Conservation (phyloP, 208 protist species). For the Naegleria lovaniensis region DNA sequence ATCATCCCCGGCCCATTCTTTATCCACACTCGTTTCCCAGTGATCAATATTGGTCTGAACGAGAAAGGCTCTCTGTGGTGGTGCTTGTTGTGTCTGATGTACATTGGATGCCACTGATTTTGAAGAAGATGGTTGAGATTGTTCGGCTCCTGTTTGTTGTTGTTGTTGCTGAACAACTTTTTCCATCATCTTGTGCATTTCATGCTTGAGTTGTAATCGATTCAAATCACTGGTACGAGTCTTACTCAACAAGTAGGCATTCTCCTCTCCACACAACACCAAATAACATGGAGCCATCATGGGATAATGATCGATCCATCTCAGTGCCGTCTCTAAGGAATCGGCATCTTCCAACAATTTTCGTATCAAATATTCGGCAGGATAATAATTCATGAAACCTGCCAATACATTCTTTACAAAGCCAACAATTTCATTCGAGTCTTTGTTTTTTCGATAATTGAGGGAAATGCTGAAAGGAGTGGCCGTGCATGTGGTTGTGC, state of each 20-base stretch:
- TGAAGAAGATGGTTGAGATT: background rate
- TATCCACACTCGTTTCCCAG: background rate
- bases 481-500: background rate
- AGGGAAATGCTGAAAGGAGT: background rate
- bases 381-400: background rate
- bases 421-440: background rate
- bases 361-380: background rate
- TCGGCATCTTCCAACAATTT: background rate
- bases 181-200: background rate
- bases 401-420: background rate
- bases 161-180: too few species aligned
- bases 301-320: background rate
- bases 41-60: constrained; percentile 22
- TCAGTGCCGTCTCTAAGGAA: background rate
- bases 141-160: background rate
- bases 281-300: constrained; percentile 8
- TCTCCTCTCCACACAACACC: background rate
- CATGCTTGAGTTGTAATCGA: background rate
- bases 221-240: background rate
- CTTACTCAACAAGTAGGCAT: background rate
- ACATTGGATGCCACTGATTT: too few species aligned
- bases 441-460: background rate
- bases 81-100: too few species aligned
- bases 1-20: background rate
- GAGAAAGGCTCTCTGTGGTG: background rate